Conservation (phyloP, 2,329 filamentous ascomycete species). For the Aspergillus sp. region DNA sequence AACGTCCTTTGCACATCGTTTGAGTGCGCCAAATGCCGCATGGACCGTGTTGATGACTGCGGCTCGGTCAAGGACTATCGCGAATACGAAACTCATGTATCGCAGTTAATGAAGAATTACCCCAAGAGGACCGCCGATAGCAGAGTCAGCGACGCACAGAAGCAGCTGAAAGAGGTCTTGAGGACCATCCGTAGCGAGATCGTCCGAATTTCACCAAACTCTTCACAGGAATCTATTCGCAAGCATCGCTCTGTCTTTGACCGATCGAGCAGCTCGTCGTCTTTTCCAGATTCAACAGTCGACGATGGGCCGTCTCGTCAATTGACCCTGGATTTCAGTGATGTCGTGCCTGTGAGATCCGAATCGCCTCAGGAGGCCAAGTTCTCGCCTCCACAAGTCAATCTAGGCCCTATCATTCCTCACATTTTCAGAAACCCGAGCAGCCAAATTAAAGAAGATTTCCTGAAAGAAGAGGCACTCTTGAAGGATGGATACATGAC, state of each 20-base stretch:
- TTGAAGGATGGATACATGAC: slow-evolving; percentile 22
- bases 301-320: slow-evolving; percentile 36
- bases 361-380: slow-evolving; percentile 37
- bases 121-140: slow-evolving; percentile 32
- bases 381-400: slow-evolving; percentile 23
- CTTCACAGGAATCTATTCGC: slow-evolving; percentile 38
- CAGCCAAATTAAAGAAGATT: slow-evolving; percentile 31
- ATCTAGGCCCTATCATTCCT: slow-evolving; percentile 33
- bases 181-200: slow-evolving; percentile 44
- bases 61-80: slow-evolving; percentile 48
- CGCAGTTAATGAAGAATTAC: slow-evolving; percentile 40
- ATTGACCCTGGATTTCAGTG: slow-evolving; percentile 34
- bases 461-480: slow-evolving; percentile 35
- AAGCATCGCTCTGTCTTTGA: slow-evolving; percentile 48
- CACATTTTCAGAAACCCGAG: slow-evolving; percentile 32
- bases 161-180: slow-evolving; percentile 33
- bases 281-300: slow-evolving; percentile 42
- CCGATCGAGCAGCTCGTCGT: slow-evolving; percentile 46
- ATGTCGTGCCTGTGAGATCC: slow-evolving; percentile 26
- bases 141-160: slow-evolving; percentile 37
- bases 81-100: slow-evolving; percentile 49
- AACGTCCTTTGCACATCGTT: slow-evolving; percentile 45
- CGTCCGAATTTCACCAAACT: slow-evolving; percentile 41
- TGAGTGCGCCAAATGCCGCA: slow-evolving; percentile 40
- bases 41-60: slow-evolving; percentile 35